Conservation (phyloP, 208 protist genomes). For the Crithidia fasciculata region DNA sequence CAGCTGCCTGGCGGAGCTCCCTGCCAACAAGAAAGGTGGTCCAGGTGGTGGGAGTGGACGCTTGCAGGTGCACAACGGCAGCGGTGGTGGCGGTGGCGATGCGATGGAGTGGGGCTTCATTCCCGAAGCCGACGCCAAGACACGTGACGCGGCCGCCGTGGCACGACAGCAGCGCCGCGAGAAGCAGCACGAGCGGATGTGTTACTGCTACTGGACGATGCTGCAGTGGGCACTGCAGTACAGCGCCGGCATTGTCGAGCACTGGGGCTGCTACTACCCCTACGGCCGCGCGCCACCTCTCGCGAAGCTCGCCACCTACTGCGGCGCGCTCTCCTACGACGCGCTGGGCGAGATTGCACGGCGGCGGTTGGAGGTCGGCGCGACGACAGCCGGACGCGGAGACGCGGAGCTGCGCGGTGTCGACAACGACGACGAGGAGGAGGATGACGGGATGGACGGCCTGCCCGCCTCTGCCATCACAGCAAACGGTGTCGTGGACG, state of each 20-base stretch:
- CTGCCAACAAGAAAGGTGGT: constrained; percentile 26
- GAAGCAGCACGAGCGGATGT: constrained; percentile 57
- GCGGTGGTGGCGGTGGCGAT: constrained; percentile 9
- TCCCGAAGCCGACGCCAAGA: neutral
- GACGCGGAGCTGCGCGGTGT: neutral
- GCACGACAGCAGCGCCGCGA: constrained; percentile 51
- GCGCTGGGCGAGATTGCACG: constrained; percentile 61
- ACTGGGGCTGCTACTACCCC: constrained; percentile 92
- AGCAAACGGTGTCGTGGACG: constrained; percentile 19
- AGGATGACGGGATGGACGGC: constrained; percentile 36
- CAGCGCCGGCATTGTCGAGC: constrained; percentile 79
- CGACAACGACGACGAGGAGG: constrained; percentile 28
- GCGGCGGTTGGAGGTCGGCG: constrained; percentile 23
- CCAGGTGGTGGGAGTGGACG: constrained; percentile 25
- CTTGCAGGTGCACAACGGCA: constrained; percentile 52
- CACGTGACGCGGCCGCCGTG: constrained; percentile 37
- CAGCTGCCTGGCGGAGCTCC: constrained; percentile 75
- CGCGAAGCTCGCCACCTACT: constrained; percentile 76
- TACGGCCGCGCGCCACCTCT: constrained; percentile 74
- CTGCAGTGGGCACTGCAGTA: constrained; percentile 92
- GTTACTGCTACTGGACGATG: constrained; percentile 92
- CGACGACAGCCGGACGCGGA: constrained; percentile 5
- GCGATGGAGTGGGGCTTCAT: constrained; percentile 44
- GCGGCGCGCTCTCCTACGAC: constrained; percentile 79
- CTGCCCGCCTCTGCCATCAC: constrained; percentile 12